Percentiles rank a stretch among this genome's conserved stretches.
Evolutionary conservation across 73 alveolate species (phyloP).

Genomic region (Stentor roeselii): DNA sequence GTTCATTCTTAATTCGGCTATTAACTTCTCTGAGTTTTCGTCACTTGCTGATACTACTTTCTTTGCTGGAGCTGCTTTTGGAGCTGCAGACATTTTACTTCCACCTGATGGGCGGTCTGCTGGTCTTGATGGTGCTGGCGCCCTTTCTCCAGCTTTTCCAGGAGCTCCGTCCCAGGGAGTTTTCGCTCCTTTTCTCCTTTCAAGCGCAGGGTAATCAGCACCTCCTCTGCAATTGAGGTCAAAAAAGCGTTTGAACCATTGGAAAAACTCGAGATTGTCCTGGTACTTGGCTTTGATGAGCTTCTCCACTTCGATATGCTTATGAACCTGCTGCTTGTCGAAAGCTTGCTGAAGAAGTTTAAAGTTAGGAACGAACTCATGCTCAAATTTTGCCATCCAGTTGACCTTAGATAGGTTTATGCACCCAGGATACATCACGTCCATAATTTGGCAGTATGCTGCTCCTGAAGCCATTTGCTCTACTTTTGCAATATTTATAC

Average conservation of each 20-base stretch:
- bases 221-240: constrained; percentile 62
- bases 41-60: constrained; percentile 32
- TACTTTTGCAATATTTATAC: constrained; percentile 62
- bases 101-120: constrained; percentile 12
- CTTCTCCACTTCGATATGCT: constrained; percentile 72
- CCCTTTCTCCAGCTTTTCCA: too few species aligned
- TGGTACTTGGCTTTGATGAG: constrained; percentile 81
- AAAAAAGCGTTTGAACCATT: constrained; percentile 87
- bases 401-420: constrained; percentile 76
- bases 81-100: constrained; percentile 25
- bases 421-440: constrained; percentile 82
- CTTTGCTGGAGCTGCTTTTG: constrained; percentile 32
- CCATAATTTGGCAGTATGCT: constrained; percentile 77
- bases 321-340: constrained; percentile 68
- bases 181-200: constrained; percentile 76
- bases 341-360: constrained; percentile 85
- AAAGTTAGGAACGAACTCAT: constrained; percentile 81
- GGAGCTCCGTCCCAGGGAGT: constrained; percentile 18
- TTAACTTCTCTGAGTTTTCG: constrained; percentile 47
- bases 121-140: too few species aligned
- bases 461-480: constrained; percentile 91
- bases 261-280: constrained; percentile 88
- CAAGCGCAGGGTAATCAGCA: constrained; percentile 76
- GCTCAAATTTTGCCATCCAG: constrained; percentile 90
- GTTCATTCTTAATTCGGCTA: constrained; percentile 51